These are phyloP conservation scores for Nicotiana attenuata DNA, from an alignment of 257 asterid genomes.

Conservation along the genomic window DNA sequence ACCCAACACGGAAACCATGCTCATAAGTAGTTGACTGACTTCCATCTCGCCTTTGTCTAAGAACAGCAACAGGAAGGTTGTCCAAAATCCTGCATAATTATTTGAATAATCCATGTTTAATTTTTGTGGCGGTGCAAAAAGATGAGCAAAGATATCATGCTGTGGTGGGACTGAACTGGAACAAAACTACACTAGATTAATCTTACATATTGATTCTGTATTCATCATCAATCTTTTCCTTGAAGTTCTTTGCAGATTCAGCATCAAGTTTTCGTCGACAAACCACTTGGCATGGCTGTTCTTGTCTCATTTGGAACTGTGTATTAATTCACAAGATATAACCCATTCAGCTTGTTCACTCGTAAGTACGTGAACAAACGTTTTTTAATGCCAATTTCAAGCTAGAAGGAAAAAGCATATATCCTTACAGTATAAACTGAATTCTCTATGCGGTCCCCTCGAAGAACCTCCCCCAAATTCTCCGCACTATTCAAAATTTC, in stretches of 20 bases:
- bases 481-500: conserved; percentile 66
- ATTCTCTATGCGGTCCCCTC: conserved; percentile 91
- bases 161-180: neutral
- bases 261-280: conserved; percentile 58
- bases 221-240: conserved; percentile 84
- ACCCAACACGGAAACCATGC: conserved; percentile 88
- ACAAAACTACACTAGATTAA: neutral
- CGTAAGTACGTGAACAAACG: neutral
- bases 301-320: conserved; percentile 78
- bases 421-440: conserved; percentile 62
- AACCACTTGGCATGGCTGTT: conserved; percentile 64
- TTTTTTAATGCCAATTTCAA: neutral
- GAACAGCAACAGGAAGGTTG: conserved; percentile 91
- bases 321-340: conserved; percentile 1
- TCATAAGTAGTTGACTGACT: conserved; percentile 65
- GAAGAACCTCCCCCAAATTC: conserved; percentile 88
- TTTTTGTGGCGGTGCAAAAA: neutral
- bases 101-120: neutral
- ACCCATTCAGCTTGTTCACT: neutral
- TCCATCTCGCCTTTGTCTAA: conserved; percentile 76
- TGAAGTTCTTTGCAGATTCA: conserved; percentile 65
- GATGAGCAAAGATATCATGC: neutral
- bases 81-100: conserved; percentile 65
- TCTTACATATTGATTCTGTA: conserved; percentile 78
- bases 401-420: neutral